A percentile compares a stretch with the other conserved stretches of the same genome.
Evolutionary conservation across 768 basidiomycete genomes (phyloP).

Genomic region (Boletus tomentosulus): DNA sequence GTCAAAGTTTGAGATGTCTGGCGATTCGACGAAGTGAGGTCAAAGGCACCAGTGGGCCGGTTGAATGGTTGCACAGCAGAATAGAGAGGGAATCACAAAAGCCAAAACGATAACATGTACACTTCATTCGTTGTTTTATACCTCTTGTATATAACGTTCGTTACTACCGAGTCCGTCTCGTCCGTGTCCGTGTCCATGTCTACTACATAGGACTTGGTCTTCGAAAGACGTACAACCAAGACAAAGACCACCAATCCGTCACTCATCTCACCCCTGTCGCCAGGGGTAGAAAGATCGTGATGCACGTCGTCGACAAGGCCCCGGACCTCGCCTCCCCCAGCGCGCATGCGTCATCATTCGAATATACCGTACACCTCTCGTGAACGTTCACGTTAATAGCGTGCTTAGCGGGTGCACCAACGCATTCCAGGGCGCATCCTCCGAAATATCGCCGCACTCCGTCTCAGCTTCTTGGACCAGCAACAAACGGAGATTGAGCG

Average conservation of each 20-base stretch:
- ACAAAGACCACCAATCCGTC: background rate
- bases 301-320: background rate
- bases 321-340: background rate
- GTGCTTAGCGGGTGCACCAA: background rate
- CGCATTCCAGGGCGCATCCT: constrained; percentile 2
- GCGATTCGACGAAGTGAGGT: too few relatives aligned
- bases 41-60: too few relatives aligned
- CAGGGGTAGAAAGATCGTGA: background rate
- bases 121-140: background rate
- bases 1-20: too few relatives aligned
- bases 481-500: constrained; percentile 3
- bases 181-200: background rate
- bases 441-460: background rate
- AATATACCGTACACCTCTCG: background rate
- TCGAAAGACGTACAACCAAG: background rate
- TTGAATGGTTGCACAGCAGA: too few relatives aligned
- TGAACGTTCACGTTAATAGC: background rate
- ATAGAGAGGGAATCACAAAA: too few relatives aligned
- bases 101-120: background rate
- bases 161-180: background rate
- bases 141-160: background rate
- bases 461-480: background rate
- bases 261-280: background rate
- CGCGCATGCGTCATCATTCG: background rate
- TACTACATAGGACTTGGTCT: background rate